phyloP scores from a whole-genome alignment of 495 filamentous ascomycete genomes.

The Daldinia bambusicola region DNA sequence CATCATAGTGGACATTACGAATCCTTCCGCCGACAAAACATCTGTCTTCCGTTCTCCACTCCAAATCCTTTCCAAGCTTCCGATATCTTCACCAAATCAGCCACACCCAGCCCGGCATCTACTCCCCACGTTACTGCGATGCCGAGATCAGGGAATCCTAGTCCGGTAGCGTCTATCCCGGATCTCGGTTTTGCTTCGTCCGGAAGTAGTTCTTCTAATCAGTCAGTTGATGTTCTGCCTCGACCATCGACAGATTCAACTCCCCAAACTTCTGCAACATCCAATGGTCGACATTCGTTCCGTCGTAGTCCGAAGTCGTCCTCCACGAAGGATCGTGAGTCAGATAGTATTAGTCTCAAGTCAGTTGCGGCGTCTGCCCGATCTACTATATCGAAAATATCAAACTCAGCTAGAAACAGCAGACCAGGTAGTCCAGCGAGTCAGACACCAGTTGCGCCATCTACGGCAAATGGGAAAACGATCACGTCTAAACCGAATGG shows the following conservation, averaged over 20 bases:
- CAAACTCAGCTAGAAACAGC: slow-evolving; percentile 45
- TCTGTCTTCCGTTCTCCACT: slow-evolving; percentile 76
- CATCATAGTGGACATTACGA: slow-evolving; percentile 98
- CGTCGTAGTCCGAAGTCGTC: slow-evolving; percentile 36
- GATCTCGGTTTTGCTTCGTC: slow-evolving; percentile 50
- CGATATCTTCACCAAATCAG: slow-evolving; percentile 70
- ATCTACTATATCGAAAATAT: slow-evolving; percentile 54
- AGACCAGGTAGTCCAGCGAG: slow-evolving; percentile 37
- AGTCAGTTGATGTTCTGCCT: slow-evolving; percentile 40
- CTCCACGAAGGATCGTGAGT: slow-evolving; percentile 42
- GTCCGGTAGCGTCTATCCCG: slow-evolving; percentile 52
- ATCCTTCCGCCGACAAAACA: slow-evolving; percentile 88
- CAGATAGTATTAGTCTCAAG: slow-evolving; percentile 53
- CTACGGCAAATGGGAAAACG: slow-evolving; percentile 24
- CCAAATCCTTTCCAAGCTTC: slow-evolving; percentile 77
- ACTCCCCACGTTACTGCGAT: slow-evolving; percentile 54
- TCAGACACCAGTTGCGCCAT: slow-evolving; percentile 45
- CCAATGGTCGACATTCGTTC: slow-evolving; percentile 36
- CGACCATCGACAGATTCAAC: slow-evolving; percentile 40
- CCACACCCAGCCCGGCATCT: slow-evolving; percentile 48
- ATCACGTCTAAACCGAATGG: slow-evolving; percentile 13
- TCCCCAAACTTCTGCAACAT: slow-evolving; percentile 31
- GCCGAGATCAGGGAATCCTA: slow-evolving; percentile 46
- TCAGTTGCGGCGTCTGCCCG: slow-evolving; percentile 57
- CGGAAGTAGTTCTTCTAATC: slow-evolving; percentile 40